Conservation (phyloP, 2,329 filamentous ascomycete species). For the Malbranchea zuffiana region DNA sequence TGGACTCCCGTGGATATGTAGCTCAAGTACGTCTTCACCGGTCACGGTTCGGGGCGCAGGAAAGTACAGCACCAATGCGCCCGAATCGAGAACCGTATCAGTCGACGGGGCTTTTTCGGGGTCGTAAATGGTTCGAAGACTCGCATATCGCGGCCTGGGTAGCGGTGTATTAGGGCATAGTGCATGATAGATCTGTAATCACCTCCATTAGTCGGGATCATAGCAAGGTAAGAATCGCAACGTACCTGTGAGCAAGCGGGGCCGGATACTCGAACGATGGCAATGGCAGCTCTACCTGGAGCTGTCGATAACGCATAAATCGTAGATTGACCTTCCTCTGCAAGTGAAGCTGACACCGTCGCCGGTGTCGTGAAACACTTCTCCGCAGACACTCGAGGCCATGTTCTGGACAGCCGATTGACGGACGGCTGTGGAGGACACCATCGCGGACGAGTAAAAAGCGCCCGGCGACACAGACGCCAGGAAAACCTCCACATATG, state of each 20-base stretch:
- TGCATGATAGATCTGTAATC: constrained; percentile 55
- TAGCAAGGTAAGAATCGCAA: not conserved
- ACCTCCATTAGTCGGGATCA: no score
- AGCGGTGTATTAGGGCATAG: constrained; percentile 47
- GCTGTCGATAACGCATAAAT: constrained; percentile 91
- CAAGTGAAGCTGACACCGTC: constrained; percentile 11
- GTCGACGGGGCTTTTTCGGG: constrained; percentile 33
- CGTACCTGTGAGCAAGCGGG: constrained; percentile 57
- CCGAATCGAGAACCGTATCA: constrained; percentile 55
- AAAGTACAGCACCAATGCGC: constrained; percentile 73
- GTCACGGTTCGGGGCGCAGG: constrained; percentile 72
- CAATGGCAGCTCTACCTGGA: constrained; percentile 75
- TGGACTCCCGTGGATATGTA: constrained; percentile 87
- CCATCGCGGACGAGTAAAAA: constrained; percentile 20
- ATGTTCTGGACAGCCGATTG: constrained; percentile 8
- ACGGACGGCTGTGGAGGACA: constrained; percentile 5
- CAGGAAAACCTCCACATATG: constrained; percentile 24
- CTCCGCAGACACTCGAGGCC: not conserved
- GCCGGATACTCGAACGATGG: constrained; percentile 78
- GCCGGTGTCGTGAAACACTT: not conserved
- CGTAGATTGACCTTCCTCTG: constrained; percentile 38
- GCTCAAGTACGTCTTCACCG: constrained; percentile 81
- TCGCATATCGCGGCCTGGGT: constrained; percentile 54
- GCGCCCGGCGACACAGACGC: constrained; percentile 20
- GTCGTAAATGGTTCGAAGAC: constrained; percentile 62